These are phyloP conservation scores for Fragaria iinumae DNA, from an alignment of 306 rosid genomes.

Conservation along the genomic window DNA sequence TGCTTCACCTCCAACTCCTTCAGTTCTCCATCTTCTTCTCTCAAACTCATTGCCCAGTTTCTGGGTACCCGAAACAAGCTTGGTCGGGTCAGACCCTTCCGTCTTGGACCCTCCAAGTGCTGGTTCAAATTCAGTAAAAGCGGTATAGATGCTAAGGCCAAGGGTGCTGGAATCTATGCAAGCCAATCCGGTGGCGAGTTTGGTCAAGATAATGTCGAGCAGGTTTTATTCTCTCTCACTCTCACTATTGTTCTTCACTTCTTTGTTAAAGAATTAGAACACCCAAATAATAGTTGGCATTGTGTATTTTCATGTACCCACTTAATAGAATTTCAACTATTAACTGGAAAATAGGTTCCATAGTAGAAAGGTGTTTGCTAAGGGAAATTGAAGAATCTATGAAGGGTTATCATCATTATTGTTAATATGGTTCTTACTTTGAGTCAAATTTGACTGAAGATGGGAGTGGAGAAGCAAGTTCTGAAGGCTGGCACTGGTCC, in stretches of 20 bases:
- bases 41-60: constrained; percentile 44
- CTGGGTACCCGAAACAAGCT: constrained; percentile 40
- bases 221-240: constrained; percentile 41
- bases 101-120: constrained; percentile 74
- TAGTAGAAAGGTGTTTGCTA: background rate
- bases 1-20: constrained; percentile 39
- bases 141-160: constrained; percentile 86
- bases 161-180: constrained; percentile 94
- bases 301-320: background rate
- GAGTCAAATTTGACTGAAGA: constrained; percentile 2
- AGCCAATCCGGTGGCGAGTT: constrained; percentile 81
- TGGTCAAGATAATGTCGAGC: constrained; percentile 85
- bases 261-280: background rate
- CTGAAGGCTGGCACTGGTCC: constrained; percentile 78
- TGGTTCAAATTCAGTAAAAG: constrained; percentile 81
- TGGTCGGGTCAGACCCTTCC: constrained; percentile 38
- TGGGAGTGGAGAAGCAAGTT: constrained; percentile 86
- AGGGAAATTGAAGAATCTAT: background rate
- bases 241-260: background rate
- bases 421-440: background rate
- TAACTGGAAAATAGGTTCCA: background rate
- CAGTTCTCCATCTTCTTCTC: constrained; percentile 23
- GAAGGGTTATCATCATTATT: background rate
- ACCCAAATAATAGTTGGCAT: background rate
- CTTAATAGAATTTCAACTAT: background rate